Evolutionary conservation across 225 moss, liverwort and hornwort genomes (phyloP).

Genomic region (Straminergon stramineum): DNA sequence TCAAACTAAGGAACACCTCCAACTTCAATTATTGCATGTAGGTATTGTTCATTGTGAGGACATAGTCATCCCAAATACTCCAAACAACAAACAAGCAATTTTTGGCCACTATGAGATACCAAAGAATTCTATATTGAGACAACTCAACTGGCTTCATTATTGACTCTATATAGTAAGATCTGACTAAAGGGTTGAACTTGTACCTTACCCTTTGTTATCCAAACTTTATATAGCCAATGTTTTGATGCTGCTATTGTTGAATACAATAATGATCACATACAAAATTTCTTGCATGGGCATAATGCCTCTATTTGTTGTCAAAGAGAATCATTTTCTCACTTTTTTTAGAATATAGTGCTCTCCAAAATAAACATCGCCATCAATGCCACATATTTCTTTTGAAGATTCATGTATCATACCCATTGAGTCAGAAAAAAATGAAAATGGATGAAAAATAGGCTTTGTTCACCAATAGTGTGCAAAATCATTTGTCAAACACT

Average conservation of each 20-base stretch:
- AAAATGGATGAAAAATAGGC: background rate
- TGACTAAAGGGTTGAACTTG: fast-evolving
- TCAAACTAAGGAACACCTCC: fast-evolving
- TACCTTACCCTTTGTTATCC: fast-evolving
- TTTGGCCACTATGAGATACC: background rate
- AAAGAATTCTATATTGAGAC: background rate
- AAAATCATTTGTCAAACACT: background rate
- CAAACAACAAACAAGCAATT: background rate
- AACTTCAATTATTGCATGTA: background rate
- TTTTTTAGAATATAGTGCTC: background rate
- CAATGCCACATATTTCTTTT: fast-evolving
- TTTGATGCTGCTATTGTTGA: fast-evolving
- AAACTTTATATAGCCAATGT: background rate
- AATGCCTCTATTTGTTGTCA: fast-evolving
- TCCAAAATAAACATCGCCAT: fast-evolving
- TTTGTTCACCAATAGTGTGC: fast-evolving
- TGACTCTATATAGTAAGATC: background rate
- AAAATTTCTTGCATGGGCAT: background rate
- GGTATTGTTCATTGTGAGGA: fast-evolving
- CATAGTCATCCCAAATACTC: background rate
- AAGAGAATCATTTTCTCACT: background rate
- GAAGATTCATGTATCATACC: fast-evolving
- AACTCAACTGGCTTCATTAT: background rate
- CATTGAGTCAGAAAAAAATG: fast-evolving
- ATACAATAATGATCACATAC: background rate